Evolutionary conservation across 768 basidiomycete species (phyloP), one percentile per base, ranked within the genome.

Genomic region (Agaricus blazei): DNA sequence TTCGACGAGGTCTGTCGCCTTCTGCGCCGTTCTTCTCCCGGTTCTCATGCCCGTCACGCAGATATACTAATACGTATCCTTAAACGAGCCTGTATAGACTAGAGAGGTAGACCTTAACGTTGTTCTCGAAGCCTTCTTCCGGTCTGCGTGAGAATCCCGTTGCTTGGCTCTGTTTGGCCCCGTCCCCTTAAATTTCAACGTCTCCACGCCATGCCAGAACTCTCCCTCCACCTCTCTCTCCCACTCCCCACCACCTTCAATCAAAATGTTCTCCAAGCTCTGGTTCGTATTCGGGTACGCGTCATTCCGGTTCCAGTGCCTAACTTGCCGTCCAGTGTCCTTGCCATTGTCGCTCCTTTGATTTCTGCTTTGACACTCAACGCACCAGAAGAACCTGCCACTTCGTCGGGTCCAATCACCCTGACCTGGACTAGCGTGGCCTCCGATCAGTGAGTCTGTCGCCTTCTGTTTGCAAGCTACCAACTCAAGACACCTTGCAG

Each of bases 1-100:
- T 99, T 98, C 68, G 97, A 99, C 68, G 95, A 98, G 87, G 93
- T 92, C 62, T 26, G 48, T 37, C 59, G 4, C 34, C n/a, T 31
- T 42, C 26, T 44, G 29, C 36, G 14, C 34, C 24, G 26, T 4
- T 5, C 44, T 46, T 23, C 34, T 11, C 7, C 8, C 34, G 34
- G 34, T 34, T 34, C 34, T 46, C 23, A 46, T 28, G 12, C 4
- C 28, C 46, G 46, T 47, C 8, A 29, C 3, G 29, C 46, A 24
- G 40, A 19, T 41, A 41, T 41, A 41, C 40, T 41, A 41, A 15
- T 41, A 36, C 5, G 7, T 8, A 8, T 34, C 34, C 11, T 8
- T 34, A 34, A 11, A 34, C 34, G 7, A 19, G 19, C 19, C 8
- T 34, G 34, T 34, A 34, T 34, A 11, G 34, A 34, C 1, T 7